Percentiles rank a stretch among this genome's conserved stretches.
These are phyloP conservation scores for Angomonas deanei DNA, from an alignment of 208 protist genomes.

Conservation along the genomic window DNA sequence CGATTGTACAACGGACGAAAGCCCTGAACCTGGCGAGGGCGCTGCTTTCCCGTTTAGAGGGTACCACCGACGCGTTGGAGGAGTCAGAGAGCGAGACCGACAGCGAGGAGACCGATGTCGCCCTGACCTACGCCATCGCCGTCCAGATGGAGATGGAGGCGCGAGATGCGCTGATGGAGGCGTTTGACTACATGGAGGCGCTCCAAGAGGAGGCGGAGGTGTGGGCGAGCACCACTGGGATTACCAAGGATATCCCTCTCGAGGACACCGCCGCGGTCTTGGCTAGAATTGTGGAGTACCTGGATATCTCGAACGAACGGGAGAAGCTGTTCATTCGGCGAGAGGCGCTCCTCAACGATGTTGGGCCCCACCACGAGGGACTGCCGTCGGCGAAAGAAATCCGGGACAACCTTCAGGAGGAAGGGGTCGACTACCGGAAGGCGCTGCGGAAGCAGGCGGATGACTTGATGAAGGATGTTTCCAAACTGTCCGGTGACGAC, in stretches of 20 bases:
- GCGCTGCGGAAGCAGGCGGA: neutral
- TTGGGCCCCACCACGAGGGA: slow-evolving; percentile 6
- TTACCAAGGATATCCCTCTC: slow-evolving; percentile 1
- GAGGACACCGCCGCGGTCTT: slow-evolving; percentile 30
- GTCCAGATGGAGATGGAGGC: slow-evolving; percentile 50
- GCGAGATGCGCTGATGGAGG: slow-evolving; percentile 54
- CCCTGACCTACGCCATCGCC: slow-evolving; percentile 71
- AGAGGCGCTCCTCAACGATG: slow-evolving; percentile 17
- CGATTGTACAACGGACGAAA: slow-evolving; percentile 32
- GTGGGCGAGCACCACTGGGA: neutral
- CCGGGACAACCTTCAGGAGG: slow-evolving; percentile 6
- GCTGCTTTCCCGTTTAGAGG: slow-evolving; percentile 33
- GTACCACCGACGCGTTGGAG: slow-evolving; percentile 29
- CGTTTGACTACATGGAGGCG: slow-evolving; percentile 32
- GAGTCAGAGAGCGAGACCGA: slow-evolving; percentile 22
- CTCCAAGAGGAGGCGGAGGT: slow-evolving; percentile 9
- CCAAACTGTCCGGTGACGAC: neutral
- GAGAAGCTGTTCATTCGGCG: slow-evolving; percentile 63
- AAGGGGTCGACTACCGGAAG: neutral
- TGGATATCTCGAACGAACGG: slow-evolving; percentile 78
- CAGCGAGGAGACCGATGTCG: slow-evolving; percentile 62
- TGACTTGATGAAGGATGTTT: neutral
- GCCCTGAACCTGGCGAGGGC: slow-evolving; percentile 43
- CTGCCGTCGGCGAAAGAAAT: slow-evolving; percentile 13
- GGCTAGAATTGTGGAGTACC: slow-evolving; percentile 40